Evolutionary conservation across 805 yeast species (phyloP), one percentile per base, ranked within the genome.

Genomic region (Starmerella floricola): DNA sequence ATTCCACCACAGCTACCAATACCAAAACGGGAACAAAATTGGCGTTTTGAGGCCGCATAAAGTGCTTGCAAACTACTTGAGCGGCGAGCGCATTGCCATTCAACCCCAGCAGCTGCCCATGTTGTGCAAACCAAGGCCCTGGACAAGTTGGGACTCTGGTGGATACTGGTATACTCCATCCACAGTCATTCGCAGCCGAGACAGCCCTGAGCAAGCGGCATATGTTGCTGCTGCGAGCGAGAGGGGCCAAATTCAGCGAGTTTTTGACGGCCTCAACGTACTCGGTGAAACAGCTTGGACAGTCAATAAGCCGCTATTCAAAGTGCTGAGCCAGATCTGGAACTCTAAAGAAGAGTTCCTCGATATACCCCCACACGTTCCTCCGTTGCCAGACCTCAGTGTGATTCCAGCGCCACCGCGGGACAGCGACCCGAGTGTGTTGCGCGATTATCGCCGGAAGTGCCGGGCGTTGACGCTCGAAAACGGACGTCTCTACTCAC

Each of bases 221-320:
- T 91, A 91, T 57, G 67, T 88, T 38, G 79, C 76, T 54, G 91
- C 93, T 0, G 95, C 95, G 2, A 74, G 85, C 8, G 77, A 75
- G 23, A 68, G 78, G 21, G 74, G 77, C 8, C 74, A 73, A 37
- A 63, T 91, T 46, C 75, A 74, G 31, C 62, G 67, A 12, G 80
- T 91, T 13, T 81, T 78, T 55, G 71, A 74, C 38, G 97, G 96
- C 3, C 67, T 87, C 46, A 86, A 85, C 56, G 88, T 81, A 12
- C 63, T 88, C 42, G 97, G 97, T 6, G 64, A 69, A 31, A 82
- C 97, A 2, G 71, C 95, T 0, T 91, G 98, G 98, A 81, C 96
- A 1, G 78, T 91, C 27, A 91, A 91, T 59, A 72, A 75, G 40
- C 67, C 65, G 19, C 66, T 91, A 5, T 77, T 84, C 49, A 69